These are phyloP conservation scores for Haematococcus lacustris DNA, from an alignment of 139 green algal species.

Conservation along the genomic window DNA sequence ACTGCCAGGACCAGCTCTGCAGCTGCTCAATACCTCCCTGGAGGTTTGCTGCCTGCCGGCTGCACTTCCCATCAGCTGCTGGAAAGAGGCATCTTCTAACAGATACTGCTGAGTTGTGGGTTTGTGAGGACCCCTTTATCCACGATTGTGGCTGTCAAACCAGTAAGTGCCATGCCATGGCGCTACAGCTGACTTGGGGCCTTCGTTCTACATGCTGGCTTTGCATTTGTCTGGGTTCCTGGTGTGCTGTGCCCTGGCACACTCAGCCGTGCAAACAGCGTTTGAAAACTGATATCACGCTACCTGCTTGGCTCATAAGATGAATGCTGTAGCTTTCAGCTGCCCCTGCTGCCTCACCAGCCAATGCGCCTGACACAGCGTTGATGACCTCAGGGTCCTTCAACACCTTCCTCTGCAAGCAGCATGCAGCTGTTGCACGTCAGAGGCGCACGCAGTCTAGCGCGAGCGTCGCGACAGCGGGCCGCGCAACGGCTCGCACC, in stretches of 20 bases:
- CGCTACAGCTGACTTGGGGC: background rate
- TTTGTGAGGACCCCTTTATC: background rate
- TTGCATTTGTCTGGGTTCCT: background rate
- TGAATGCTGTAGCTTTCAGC: background rate
- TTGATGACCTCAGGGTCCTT: conserved; percentile 33
- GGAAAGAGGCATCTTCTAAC: no score
- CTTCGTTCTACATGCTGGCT: background rate
- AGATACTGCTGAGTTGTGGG: no score
- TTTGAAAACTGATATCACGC: background rate
- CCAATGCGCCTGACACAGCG: conserved; percentile 42
- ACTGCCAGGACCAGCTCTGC: no score
- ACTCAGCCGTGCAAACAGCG: background rate
- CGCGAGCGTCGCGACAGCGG: no score
- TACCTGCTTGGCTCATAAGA: background rate
- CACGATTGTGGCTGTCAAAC: background rate
- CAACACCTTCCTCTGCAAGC: background rate
- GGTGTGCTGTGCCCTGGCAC: background rate
- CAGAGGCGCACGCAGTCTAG: background rate
- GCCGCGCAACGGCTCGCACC: no score
- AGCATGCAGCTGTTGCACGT: background rate
- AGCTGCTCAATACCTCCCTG: no score
- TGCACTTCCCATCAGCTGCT: no score
- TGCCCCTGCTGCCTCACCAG: conserved; percentile 21
- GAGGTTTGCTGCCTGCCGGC: no score
- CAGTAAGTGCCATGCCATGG: background rate